Evolutionary conservation across 2,329 filamentous ascomycete genomes (phyloP), one percentile per base, ranked within the genome.

Genomic region (Tolypocladium sp.): DNA sequence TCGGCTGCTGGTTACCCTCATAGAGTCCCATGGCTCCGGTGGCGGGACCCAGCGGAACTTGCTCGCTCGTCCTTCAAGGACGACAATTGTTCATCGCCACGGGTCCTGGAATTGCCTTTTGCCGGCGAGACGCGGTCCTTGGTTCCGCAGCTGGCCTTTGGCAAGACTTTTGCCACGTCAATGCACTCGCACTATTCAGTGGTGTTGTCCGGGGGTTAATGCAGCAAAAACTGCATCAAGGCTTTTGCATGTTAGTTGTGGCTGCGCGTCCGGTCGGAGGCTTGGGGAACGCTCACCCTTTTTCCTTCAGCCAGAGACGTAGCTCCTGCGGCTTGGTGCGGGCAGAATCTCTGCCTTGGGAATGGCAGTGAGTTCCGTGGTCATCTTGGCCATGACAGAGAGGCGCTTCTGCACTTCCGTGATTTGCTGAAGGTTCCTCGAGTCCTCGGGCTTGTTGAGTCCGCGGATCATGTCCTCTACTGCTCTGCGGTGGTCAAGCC

Each of bases 401-500:
- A 85, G 72, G 62, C 77, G 79, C 54, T 74, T 74, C 71, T 81
- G 78, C 56, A 82, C 77, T 59, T 78, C 76, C 61, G 70, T 72
- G 66, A 87, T 77, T 58, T 81, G 78, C 61, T 82, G 76, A 62
- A 84, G 71, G 62, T 80, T 82, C 62, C 82, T 76, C 57, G 76
- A 71, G 62, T 82, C 80, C 63, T 79, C 77, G 20, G 81, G 81
- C 67, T 79, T 77, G 64, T 67, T 70, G 61, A 82, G 77, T 54
- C 72, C 74, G 57, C 76, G 73, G 52, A 87, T 76, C 46, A 89
- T 82, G 61, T 78, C 78, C 65, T 88, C 81, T 56, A 91, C 80
- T 42, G 79, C 80, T 67, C 80, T 81, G 72, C 83, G 86, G 73
- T 87, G 84, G 63, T 86, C 81, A 67, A 82, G 74, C 82, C 82